These are phyloP conservation scores for Plenodomus biglobosus DNA, from an alignment of 2,329 filamentous ascomycete species.

Conservation along the genomic window DNA sequence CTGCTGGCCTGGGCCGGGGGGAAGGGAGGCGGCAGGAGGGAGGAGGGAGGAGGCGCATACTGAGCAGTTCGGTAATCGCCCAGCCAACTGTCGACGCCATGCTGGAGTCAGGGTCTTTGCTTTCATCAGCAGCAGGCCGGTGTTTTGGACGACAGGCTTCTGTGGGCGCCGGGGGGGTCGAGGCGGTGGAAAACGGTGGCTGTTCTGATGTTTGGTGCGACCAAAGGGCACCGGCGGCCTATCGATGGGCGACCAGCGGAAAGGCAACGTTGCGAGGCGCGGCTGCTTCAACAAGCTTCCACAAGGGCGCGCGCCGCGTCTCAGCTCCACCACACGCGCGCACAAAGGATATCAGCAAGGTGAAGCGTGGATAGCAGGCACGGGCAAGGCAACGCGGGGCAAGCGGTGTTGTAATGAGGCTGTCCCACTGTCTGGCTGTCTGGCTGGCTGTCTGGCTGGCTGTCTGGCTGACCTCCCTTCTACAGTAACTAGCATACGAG, in stretches of 20 bases:
- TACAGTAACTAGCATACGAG: too few relatives aligned
- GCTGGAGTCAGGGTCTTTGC: slow-evolving; percentile 28
- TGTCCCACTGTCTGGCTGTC: too few relatives aligned
- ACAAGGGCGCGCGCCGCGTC: not conserved
- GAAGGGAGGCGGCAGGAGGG: slow-evolving; percentile 4
- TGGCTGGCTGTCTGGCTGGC: too few relatives aligned
- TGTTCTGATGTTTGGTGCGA: slow-evolving; percentile 17
- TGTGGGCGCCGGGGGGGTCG: slow-evolving; percentile 2
- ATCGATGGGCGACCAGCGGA: slow-evolving; percentile 2
- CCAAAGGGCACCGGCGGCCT: slow-evolving; percentile 11
- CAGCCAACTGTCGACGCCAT: slow-evolving; percentile 45
- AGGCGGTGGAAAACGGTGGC: slow-evolving; percentile 18
- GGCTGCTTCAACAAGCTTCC: not conserved
- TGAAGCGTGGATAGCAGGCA: too few relatives aligned
- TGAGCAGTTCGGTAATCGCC: slow-evolving; percentile 44
- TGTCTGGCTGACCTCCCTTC: too few relatives aligned
- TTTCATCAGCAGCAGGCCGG: slow-evolving; percentile 31
- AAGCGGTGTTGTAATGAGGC: not conserved
- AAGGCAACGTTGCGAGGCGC: slow-evolving; percentile 26
- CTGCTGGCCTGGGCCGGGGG: not conserved
- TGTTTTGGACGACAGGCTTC: slow-evolving; percentile 3
- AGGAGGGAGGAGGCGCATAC: slow-evolving; percentile 31
- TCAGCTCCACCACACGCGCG: slow-evolving; percentile 1
- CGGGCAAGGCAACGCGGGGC: too few relatives aligned
- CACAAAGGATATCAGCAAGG: too few relatives aligned